Percentiles rank a stretch among this genome's conserved stretches.
Conservation (phyloP, 2,329 filamentous ascomycete species). For the Gaeumannomyces sp. region DNA sequence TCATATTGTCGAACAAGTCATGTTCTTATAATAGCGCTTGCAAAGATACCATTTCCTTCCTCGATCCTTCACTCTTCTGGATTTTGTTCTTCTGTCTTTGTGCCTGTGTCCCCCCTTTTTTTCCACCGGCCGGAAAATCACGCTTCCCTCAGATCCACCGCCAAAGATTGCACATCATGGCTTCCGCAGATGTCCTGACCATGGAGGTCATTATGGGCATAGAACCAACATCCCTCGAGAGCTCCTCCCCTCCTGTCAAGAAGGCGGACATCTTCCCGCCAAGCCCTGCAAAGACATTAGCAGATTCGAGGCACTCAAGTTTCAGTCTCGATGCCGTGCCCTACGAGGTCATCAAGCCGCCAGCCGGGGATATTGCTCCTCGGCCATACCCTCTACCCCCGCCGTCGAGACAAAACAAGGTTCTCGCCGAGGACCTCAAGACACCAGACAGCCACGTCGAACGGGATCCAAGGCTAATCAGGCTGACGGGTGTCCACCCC, state of each 20-base stretch:
- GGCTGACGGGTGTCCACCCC: conserved; percentile 81
- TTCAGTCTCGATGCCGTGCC: conserved; percentile 23
- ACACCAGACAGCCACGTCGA: conserved; percentile 80
- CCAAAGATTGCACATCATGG: no score
- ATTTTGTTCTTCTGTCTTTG: no score
- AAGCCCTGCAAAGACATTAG: conserved; percentile 12
- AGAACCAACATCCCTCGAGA: conserved; percentile 1
- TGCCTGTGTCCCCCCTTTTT: no score
- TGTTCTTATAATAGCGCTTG: no score
- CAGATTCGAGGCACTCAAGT: conserved; percentile 9
- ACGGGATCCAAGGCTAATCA: conserved; percentile 73
- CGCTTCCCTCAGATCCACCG: no score
- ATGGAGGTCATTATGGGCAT: conserved; percentile 9
- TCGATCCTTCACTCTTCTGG: no score
- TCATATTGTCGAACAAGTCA: no score
- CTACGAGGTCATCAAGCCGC: background rate
- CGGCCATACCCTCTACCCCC: conserved; percentile 62
- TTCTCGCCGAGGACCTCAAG: conserved; percentile 70
- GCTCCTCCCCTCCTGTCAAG: background rate
- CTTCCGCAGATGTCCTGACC: background rate
- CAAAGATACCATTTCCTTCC: no score
- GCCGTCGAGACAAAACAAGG: conserved; percentile 48
- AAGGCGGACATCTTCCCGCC: conserved; percentile 10
- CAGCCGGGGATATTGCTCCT: background rate
- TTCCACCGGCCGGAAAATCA: no score